Conservation (phyloP, 371 early-diverging fungal species). For the Phascolomyces articulosus region DNA sequence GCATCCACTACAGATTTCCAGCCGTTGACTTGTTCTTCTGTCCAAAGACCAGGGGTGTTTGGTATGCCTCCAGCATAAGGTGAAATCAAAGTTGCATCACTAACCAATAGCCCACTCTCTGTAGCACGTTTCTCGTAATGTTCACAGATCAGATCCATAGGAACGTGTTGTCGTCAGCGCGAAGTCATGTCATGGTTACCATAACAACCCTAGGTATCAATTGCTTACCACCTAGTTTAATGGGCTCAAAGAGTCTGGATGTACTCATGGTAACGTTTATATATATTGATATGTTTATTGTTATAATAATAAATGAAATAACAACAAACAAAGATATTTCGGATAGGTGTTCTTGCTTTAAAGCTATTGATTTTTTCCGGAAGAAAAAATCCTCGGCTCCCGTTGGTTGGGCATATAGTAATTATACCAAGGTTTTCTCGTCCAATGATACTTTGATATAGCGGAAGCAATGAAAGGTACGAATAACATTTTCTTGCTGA, state of each 20-base stretch:
- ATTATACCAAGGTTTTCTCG: no score
- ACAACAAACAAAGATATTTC: no score
- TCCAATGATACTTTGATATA: no score
- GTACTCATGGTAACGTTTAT: no score
- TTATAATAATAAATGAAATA: no score
- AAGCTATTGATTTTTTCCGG: no score
- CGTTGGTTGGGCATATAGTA: no score
- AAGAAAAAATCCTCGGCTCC: no score
- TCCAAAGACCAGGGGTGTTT: slow-evolving; percentile 51
- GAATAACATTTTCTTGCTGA: no score
- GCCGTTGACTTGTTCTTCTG: slow-evolving; percentile 48
- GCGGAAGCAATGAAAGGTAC: no score
- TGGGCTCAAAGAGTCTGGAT: slow-evolving; percentile 27
- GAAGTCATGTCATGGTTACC: slow-evolving; percentile 56
- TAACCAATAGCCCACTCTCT: slow-evolving; percentile 57
- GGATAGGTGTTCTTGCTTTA: no score
- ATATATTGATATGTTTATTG: no score
- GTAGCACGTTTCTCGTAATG: slow-evolving; percentile 64
- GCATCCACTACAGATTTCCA: slow-evolving; percentile 63
- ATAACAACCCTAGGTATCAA: slow-evolving; percentile 57
- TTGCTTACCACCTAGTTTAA: slow-evolving; percentile 24
- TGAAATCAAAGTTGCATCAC: slow-evolving; percentile 58
- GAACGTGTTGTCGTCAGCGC: slow-evolving; percentile 29
- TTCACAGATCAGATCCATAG: slow-evolving; percentile 45
- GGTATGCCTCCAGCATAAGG: slow-evolving; percentile 39